Base-by-base conservation (phyloP, 1,284 basidiomycete species). In the Salmacisia buchloeana region DNA sequence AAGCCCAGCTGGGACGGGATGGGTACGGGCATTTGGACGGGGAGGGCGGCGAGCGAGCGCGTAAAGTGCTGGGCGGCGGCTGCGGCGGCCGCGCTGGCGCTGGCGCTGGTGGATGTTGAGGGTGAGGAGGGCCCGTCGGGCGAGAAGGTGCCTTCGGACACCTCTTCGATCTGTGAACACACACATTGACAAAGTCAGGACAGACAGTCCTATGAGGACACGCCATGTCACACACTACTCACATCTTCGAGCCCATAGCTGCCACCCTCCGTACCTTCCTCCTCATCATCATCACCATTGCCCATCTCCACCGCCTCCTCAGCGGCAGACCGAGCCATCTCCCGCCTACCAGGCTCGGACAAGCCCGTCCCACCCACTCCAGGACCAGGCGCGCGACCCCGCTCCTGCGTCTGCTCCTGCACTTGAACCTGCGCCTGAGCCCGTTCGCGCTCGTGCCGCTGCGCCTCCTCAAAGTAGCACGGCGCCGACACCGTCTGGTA, bases 81-180 rank as follows among this genome's bases (percentile, higher is more conserved):
- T 25, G 57, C 38, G 57, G 54, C 54, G 15, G 35, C 35, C 7
- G 7, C 15, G 15, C 41, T 43, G 41, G 23, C 41, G n/a, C n/a
- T n/a, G n/a, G n/a, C n/a, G n/a, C n/a, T n/a, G n/a, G n/a, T n/a
- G n/a, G n/a, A n/a, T 34, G 43, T 27, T 36, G 38, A 18, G 9
- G 38, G 29, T 5, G 57, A 23, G n/a, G 57, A 35, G 33, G 13
- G n/a, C 21, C 27, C 31, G 33, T 43, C 57, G 5, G 54, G 38
- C 25, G 57, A 59, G 57, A 59, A 33, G 27, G 57, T 33, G 13
- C 29, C 33, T 35, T 59, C 57, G 33, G 57, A 59, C 12, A 59
- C 57, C 57, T 59, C 57, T 43, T 59, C 57, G 57, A 59, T 59
- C 57, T 59, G 57, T 35, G 29, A 15, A 36, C 15, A 59, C 25